Percentiles rank a stretch among this genome's conserved stretches.
These are phyloP conservation scores for Brassica rapa DNA, from an alignment of 345 rosid genomes.

Conservation along the genomic window DNA sequence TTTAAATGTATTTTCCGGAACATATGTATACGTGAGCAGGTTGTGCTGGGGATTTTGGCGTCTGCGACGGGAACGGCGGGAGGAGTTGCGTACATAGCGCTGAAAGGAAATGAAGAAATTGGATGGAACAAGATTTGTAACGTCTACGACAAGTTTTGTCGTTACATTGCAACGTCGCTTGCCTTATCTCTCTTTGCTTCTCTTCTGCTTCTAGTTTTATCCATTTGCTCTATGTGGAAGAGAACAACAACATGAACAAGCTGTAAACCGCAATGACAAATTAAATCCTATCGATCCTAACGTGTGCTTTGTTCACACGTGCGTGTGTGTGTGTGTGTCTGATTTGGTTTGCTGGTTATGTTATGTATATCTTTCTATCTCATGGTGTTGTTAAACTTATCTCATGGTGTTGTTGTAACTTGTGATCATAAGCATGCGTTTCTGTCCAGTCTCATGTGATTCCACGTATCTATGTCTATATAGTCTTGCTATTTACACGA, in stretches of 20 bases:
- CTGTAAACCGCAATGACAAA: not conserved
- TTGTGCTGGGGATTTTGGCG: conserved; percentile 70
- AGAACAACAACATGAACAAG: conserved; percentile 3
- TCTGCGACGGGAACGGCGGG: conserved; percentile 81
- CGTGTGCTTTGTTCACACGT: not conserved
- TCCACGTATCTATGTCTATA: not conserved
- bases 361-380: not conserved
- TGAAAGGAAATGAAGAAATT: conserved; percentile 61
- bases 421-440: conserved; percentile 2
- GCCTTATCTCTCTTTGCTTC: conserved; percentile 56
- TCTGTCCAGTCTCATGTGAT: not conserved
- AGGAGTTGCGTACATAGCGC: conserved; percentile 66
- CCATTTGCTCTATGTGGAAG: conserved; percentile 49
- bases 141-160: conserved; percentile 63
- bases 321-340: not conserved
- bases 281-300: not conserved
- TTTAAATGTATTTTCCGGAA: not conserved
- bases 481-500: not conserved
- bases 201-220: conserved; percentile 58
- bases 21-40: conserved; percentile 42
- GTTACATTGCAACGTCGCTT: conserved; percentile 49
- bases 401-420: not conserved
- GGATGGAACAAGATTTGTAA: conserved; percentile 62
- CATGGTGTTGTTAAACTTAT: not conserved
- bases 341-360: conserved; percentile 9